Evolutionary conservation across 805 yeast genomes (phyloP), one percentile per base, ranked within the genome.

Genomic region (Candida nitratophila): DNA sequence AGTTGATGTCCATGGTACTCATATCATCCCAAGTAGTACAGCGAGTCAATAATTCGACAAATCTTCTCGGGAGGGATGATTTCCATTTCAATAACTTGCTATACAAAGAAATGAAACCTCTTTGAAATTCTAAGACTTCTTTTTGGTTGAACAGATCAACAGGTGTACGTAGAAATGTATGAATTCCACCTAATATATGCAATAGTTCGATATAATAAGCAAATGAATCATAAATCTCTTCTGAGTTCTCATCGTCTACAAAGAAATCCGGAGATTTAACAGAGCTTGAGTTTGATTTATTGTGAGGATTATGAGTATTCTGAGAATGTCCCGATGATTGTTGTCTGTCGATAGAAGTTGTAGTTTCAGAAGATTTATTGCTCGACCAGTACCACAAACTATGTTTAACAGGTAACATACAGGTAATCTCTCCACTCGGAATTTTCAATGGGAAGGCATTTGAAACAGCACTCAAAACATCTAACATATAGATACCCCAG

Each of bases 401-500:
- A 27, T 50, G 50, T 32, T 49, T 44, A 38, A 47, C 49, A 19
- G 57, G 56, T 17, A 48, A 42, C 40, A 47, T 44, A 40, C 47
- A 49, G 4, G 49, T 39, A 11, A 50, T 50, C 40, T 49, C 55
- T n/a, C 43, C 38, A 15, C 47, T 47, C 10, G 59, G 52, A 34
- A 56, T 45, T 21, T 55, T 45, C 43, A 54, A 40, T 3, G 59
- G 57, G 14, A 50, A 65, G 3, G 69, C 69, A 39, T 63, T 66
- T 3, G 66, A 60, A 3, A 68, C 58, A 4, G 70, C 65, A 42
- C 63, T 54, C 7, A 65, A 55, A 1, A 68, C 58, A 46, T 67
- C 71, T 38, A 67, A 42, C 20, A 55, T 46, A 52, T 64, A 53
- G 50, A 68, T 37, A 55, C 68, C 67, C 68, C 65, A 43, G 55